Evolutionary conservation across 75 land plant genomes (phyloP).

Genomic region (Pseudotsuga menziesii): DNA sequence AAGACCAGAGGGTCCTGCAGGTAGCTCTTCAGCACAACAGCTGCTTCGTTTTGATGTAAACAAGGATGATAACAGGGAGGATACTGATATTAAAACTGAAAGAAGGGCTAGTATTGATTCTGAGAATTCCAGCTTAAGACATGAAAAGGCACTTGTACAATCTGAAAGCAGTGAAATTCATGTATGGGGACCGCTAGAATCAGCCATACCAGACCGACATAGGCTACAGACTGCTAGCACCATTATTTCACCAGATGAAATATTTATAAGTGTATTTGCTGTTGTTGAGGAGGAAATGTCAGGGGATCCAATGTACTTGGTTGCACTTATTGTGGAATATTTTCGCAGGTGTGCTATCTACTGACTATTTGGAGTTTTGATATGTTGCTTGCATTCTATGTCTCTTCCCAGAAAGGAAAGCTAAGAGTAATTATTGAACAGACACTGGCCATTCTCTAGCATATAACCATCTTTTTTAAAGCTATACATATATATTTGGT

Average conservation of each 20-base stretch:
- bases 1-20: background rate
- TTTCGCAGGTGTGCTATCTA: constrained; percentile 60
- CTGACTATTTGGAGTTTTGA: background rate
- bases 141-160: constrained; percentile 16
- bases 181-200: constrained; percentile 3
- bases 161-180: constrained; percentile 16
- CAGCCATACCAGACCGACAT: constrained; percentile 24
- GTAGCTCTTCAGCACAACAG: constrained; percentile 2
- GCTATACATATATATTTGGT: background rate
- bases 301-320: constrained; percentile 69
- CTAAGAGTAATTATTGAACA: background rate
- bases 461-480: background rate
- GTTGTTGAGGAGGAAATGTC: constrained; percentile 84
- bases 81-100: constrained; percentile 1
- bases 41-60: background rate
- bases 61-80: background rate
- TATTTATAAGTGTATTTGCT: constrained; percentile 73
- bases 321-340: constrained; percentile 75
- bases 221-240: constrained; percentile 28
- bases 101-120: constrained; percentile 4
- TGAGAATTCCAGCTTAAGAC: constrained; percentile 4
- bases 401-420: background rate
- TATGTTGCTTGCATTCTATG: background rate
- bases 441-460: background rate
- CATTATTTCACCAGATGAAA: constrained; percentile 89